Percentiles rank a stretch among this genome's conserved stretches.
phyloP scores from a whole-genome alignment of 106 monocot species.

The Ottelia alismoides region DNA sequence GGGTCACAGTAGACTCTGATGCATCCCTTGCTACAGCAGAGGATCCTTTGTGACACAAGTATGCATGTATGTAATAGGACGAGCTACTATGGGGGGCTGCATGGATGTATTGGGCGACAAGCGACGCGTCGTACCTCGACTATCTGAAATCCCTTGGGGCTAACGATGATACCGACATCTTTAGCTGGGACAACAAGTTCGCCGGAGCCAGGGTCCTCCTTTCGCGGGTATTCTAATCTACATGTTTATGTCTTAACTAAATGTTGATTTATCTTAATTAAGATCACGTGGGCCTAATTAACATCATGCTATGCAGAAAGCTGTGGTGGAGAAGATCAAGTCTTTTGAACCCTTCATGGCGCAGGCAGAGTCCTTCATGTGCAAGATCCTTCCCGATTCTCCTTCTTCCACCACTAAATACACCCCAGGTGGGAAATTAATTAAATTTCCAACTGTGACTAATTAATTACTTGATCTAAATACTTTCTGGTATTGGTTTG shows the following conservation, averaged over 20 bases:
- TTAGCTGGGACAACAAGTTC: slow-evolving; percentile 64
- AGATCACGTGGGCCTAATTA: not conserved
- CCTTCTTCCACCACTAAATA: slow-evolving; percentile 43
- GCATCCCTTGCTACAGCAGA: too few relatives aligned
- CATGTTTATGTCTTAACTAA: not conserved
- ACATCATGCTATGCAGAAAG: slow-evolving; percentile 9
- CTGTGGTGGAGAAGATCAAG: slow-evolving; percentile 28
- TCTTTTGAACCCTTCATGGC: slow-evolving; percentile 26
- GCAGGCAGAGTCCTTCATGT: slow-evolving; percentile 58
- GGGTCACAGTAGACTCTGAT: too few relatives aligned
- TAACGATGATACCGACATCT: slow-evolving; percentile 25
- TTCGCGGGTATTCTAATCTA: slow-evolving; percentile 14
- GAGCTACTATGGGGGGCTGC: slow-evolving; percentile 57
- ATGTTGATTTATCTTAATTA: too few relatives aligned
- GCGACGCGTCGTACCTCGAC: slow-evolving; percentile 20
- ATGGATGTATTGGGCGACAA: slow-evolving; percentile 47
- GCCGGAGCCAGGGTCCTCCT: slow-evolving; percentile 40
- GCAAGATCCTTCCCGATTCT: slow-evolving; percentile 48
- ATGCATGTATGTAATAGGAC: too few relatives aligned
- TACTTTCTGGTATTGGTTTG: too few relatives aligned
- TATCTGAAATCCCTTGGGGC: slow-evolving; percentile 31
- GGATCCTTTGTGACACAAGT: too few relatives aligned
- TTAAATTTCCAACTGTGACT: too few relatives aligned
- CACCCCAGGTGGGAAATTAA: slow-evolving; percentile 58
- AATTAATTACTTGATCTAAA: too few relatives aligned